A percentile compares a stretch with the other conserved stretches of the same genome.
phyloP scores from a whole-genome alignment of 257 asterid genomes.

The Ehretia macrophylla region DNA sequence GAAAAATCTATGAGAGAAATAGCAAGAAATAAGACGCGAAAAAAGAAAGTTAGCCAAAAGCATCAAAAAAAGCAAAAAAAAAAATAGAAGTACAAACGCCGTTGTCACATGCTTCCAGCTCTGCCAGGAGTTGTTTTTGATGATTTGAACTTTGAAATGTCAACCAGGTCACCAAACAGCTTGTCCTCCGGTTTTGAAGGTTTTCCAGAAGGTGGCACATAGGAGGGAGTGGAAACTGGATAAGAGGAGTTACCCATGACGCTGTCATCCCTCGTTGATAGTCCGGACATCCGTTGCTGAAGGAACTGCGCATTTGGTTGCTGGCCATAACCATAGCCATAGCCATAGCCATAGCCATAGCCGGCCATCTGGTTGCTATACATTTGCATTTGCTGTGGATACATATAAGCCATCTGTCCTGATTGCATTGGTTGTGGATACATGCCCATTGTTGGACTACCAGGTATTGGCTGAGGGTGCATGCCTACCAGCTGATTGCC shows the following conservation, averaged over 20 bases:
- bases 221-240: constrained; percentile 39
- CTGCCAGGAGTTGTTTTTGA: constrained; percentile 40
- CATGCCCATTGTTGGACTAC: constrained; percentile 38
- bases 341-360: constrained; percentile 57
- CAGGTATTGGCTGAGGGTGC: constrained; percentile 36
- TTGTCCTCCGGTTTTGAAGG: constrained; percentile 78
- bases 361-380: constrained; percentile 66
- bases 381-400: constrained; percentile 31
- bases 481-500: constrained; percentile 30
- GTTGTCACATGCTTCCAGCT: constrained; percentile 45
- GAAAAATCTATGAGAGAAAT: background rate
- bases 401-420: constrained; percentile 52
- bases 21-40: constrained; percentile 1
- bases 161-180: constrained; percentile 78
- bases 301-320: constrained; percentile 60
- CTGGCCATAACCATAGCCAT: constrained; percentile 57
- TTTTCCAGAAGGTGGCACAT: constrained; percentile 51
- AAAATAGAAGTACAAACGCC: constrained; percentile 5
- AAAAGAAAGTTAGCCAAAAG: constrained; percentile 8
- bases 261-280: constrained; percentile 67
- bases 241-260: constrained; percentile 29
- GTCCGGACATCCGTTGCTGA: constrained; percentile 63
- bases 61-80: background rate
- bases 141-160: constrained; percentile 54
- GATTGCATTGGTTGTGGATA: constrained; percentile 54